Base-by-base conservation (phyloP, 495 filamentous ascomycete species). In the Penicillium coffeae region DNA sequence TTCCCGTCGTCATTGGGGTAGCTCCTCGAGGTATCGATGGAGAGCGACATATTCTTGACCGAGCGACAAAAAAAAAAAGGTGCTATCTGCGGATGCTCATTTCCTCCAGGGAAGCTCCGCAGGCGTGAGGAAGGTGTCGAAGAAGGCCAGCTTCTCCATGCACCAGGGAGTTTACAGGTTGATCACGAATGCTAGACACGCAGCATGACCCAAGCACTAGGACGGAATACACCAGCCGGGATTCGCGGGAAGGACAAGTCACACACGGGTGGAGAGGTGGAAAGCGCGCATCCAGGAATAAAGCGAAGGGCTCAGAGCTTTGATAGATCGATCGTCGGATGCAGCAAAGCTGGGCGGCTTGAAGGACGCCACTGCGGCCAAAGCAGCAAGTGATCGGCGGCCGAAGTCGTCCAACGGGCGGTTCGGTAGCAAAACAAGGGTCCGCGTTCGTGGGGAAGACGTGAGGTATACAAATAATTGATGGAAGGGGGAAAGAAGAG, bases 61-160 rank as follows among this genome's bases (percentile, higher is more conserved):
- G 32, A 40, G 44, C 36, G 47, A 51, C 47, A 47, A 52, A 40
- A 37, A 41, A 37, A 37, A 33, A 32, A 48, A n/a, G n/a, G n/a
- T n/a, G 22, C 37, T 53, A 19, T 58, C 48, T 38, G 50, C 37
- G 45, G 43, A 20, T 55, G 53, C 45, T 62, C 60, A 66, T 73
- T 63, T 65, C 66, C 62, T 37, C 52, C 38, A 38, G 57, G 42
- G 45, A 43, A 51, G 48, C 48, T 55, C 47, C 49, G 55, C 50
- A 55, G 47, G 32, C 49, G 43, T 57, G 52, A 55, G 44, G 45
- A 52, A 45, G 55, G 50, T 62, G 55, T 60, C 42, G 66, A 64
- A 55, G 58, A 54, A 69, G 66, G 61, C 68, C 70, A 73, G 67
- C 70, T 72, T 57, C 60, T 70, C 64, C 64, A 71, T 65, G 57